These are phyloP conservation scores for Trametes meyenii DNA, from an alignment of 768 basidiomycete species.

Conservation along the genomic window DNA sequence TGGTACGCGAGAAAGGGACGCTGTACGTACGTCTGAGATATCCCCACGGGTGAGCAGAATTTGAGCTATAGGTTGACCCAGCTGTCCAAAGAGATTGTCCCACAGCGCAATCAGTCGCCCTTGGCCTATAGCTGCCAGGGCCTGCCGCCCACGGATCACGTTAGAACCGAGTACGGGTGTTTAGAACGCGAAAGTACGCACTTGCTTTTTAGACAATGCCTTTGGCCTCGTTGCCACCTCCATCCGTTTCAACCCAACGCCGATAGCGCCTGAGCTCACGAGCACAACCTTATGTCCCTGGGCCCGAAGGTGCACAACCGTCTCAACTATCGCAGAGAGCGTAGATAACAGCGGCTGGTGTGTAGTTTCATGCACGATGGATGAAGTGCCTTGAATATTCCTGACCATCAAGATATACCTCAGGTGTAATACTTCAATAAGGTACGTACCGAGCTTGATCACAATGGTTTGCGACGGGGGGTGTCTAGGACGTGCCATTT, in stretches of 20 bases:
- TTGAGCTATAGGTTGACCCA: constrained; percentile 96
- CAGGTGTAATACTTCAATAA: not conserved
- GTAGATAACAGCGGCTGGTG: constrained; percentile 91
- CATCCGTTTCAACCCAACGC: constrained; percentile 93
- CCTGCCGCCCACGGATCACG: constrained; percentile 47
- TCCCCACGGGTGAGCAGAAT: constrained; percentile 93
- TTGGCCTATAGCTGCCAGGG: constrained; percentile 95
- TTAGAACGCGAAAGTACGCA: constrained; percentile 37
- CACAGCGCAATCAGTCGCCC: constrained; percentile 94
- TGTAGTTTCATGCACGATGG: constrained; percentile 93
- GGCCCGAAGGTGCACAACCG: constrained; percentile 73
- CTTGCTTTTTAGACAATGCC: constrained; percentile 89
- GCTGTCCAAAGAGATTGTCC: constrained; percentile 94
- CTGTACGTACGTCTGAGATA: constrained; percentile 83
- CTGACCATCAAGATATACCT: not conserved
- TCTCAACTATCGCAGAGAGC: constrained; percentile 90
- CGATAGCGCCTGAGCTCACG: constrained; percentile 97
- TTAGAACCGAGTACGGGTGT: constrained; percentile 10
- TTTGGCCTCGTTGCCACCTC: constrained; percentile 78
- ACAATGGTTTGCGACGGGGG: constrained; percentile 33
- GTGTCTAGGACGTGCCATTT: constrained; percentile 32
- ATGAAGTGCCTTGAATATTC: constrained; percentile 77
- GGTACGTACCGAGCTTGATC: constrained; percentile 37
- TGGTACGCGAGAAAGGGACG: not conserved
- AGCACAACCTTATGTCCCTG: constrained; percentile 94